phyloP scores from a whole-genome alignment of 192 early-diverging fungal species.

The Rhizoclosmatium globosum region DNA sequence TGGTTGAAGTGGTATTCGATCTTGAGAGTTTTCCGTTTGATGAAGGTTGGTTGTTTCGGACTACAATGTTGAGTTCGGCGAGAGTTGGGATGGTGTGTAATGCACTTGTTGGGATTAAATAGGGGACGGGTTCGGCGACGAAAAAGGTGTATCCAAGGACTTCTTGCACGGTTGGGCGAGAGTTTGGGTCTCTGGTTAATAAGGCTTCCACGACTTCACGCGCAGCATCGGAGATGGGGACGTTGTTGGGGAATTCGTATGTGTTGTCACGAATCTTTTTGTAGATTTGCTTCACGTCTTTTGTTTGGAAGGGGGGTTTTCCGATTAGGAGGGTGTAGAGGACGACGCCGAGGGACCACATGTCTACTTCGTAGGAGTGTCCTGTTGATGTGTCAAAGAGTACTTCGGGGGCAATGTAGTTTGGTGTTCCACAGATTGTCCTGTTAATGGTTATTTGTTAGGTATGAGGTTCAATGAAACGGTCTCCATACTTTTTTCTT shows the following conservation, averaged over 20 bases:
- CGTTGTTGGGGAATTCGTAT: conserved; percentile 76
- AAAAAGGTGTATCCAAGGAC: conserved; percentile 62
- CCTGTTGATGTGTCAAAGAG: conserved; percentile 71
- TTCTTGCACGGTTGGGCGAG: conserved; percentile 50
- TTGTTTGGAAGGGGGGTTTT: conserved; percentile 88
- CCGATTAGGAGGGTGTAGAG: conserved; percentile 91
- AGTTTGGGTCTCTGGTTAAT: conserved; percentile 52
- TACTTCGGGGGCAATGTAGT: conserved; percentile 97
- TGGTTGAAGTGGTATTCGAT: too few species aligned
- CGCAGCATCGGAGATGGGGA: conserved; percentile 66
- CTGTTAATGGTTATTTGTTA: conserved; percentile 45
- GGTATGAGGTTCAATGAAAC: not conserved
- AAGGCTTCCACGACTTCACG: conserved; percentile 74
- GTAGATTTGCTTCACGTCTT: conserved; percentile 79
- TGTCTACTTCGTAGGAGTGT: conserved; percentile 93
- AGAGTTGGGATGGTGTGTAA: conserved; percentile 38
- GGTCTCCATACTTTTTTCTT: conserved; percentile 79
- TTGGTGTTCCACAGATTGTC: conserved; percentile 96
- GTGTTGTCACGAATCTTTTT: conserved; percentile 73
- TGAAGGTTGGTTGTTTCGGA: too few species aligned
- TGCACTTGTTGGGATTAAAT: conserved; percentile 51
- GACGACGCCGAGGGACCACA: conserved; percentile 93
- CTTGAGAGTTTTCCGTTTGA: too few species aligned
- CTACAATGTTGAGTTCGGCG: conserved; percentile 19
- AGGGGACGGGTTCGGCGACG: conserved; percentile 32